A percentile compares a stretch with the other conserved stretches of the same genome.
phyloP scores from a whole-genome alignment of 2,329 filamentous ascomycete species.

The Penicillium nordicum region DNA sequence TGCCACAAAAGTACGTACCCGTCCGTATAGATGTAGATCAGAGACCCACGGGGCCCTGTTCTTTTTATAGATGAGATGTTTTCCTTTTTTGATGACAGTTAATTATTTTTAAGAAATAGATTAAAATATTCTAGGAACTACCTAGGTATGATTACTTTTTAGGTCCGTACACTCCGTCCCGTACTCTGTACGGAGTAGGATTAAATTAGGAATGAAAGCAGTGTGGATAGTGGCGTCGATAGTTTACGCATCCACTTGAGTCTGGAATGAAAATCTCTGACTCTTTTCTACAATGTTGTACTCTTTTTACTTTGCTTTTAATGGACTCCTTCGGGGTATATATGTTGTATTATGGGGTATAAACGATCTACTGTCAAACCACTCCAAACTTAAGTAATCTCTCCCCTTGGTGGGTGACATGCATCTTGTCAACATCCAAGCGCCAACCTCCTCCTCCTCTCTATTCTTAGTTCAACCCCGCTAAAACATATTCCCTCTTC shows the following conservation, averaged over 20 bases:
- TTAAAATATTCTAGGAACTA: neutral
- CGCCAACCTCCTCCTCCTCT: conserved; percentile 12
- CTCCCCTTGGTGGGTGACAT: neutral
- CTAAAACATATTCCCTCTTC: neutral
- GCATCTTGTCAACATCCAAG: conserved; percentile 13
- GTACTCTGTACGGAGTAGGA: neutral
- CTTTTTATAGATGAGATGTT: neutral
- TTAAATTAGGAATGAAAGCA: neutral
- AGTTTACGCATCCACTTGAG: conserved; percentile 5
- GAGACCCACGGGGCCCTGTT: conserved; percentile 3
- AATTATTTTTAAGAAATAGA: neutral
- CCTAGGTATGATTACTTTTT: too few relatives aligned
- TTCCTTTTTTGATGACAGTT: neutral
- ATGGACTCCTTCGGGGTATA: too few relatives aligned
- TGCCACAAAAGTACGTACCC: neutral
- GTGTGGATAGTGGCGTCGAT: conserved; percentile 4
- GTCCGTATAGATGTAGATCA: neutral
- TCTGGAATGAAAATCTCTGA: conserved; percentile 1
- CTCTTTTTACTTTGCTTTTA: too few relatives aligned
- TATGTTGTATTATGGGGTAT: too few relatives aligned
- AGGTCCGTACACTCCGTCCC: too few relatives aligned
- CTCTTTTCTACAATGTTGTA: too few relatives aligned
- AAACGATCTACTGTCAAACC: too few relatives aligned
- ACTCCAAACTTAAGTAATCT: neutral
- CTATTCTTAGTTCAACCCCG: conserved; percentile 22